Conservation (phyloP, 192 early-diverging fungal genomes). For the Radiomyces spectabilis region DNA sequence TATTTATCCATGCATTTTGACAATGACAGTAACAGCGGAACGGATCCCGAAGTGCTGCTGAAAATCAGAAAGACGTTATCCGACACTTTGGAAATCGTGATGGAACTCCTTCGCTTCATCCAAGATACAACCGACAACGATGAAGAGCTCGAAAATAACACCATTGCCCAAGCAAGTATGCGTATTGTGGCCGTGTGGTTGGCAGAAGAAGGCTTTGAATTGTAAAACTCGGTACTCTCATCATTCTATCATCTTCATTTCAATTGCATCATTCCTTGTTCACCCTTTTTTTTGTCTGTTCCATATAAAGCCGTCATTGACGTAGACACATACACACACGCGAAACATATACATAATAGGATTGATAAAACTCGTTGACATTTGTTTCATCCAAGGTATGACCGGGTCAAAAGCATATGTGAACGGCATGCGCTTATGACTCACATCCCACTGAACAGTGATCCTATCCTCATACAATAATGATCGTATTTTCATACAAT, state of each 20-base stretch:
- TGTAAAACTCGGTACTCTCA: background rate
- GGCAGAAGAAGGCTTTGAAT: conserved; percentile 23
- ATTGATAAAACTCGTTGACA: background rate
- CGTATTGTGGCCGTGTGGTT: conserved; percentile 21
- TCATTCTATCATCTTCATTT: background rate
- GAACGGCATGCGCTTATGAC: too few species aligned
- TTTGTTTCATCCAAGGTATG: background rate
- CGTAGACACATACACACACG: too few species aligned
- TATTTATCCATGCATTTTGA: conserved; percentile 21
- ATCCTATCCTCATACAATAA: background rate
- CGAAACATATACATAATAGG: too few species aligned
- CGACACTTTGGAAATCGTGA: conserved; percentile 26
- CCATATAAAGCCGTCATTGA: too few species aligned
- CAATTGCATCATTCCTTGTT: background rate
- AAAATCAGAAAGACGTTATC: conserved; percentile 23
- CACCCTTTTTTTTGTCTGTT: background rate
- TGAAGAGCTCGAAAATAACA: conserved; percentile 8
- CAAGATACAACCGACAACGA: conserved; percentile 7
- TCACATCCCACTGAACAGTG: background rate
- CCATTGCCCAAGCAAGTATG: conserved; percentile 16
- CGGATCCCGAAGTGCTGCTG: conserved; percentile 29
- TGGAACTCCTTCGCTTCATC: conserved; percentile 23
- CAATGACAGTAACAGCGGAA: conserved; percentile 9
- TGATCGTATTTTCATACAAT: background rate
- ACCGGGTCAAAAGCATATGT: background rate